Base-by-base conservation (phyloP, 2,329 filamentous ascomycete genomes). In the Dothistroma pini region DNA sequence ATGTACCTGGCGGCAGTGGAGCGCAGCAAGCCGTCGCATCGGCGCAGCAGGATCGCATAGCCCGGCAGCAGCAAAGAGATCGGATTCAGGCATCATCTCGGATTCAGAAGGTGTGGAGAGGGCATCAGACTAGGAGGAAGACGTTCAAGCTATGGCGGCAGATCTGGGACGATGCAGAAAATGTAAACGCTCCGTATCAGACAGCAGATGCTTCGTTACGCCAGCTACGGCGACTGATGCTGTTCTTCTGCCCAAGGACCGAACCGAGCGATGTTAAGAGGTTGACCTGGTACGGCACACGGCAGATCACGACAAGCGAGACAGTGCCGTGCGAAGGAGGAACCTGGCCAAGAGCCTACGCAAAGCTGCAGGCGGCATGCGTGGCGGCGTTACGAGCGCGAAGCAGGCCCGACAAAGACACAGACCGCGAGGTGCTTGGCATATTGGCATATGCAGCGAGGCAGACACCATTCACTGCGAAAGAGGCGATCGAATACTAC, bases 41-140 rank as follows among this genome's bases (percentile, higher is more conserved):
- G 69, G 93, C 93, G 31, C 91, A 97, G 72, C 90, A 92, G 68
- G 92, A 97, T 69, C 87, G 95, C 32, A 81, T 88, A 65, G 84
- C 87, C 68, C 85, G 95, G 68, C 91, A 96, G 69, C 86, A 86
- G 55, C 92, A 97, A 71, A 84, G 93, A 68, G 87, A 91, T 54
- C 86, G 87, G 61, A 77, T 93, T 54, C 89, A 87, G 70, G 91
- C 93, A 4, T 85, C 86, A 14, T 87, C 84, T 67, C 83, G 79
- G 54, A 86, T 97, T 66, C 95, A 97, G 75, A 84, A 85, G 66
- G 80, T 84, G 75, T 97, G 93, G 93, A 85, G 93, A 74, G 92
- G 92, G 14, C 84, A 96, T 74, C 81, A 75, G 59, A 81, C 79
- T 61, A 85, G 93, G 68, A 81, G 79, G 62, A 72, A 75, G 55